These are phyloP conservation scores for Thraustochytrium sp. DNA, from an alignment of 352 stramenopile genomes.

Conservation along the genomic window DNA sequence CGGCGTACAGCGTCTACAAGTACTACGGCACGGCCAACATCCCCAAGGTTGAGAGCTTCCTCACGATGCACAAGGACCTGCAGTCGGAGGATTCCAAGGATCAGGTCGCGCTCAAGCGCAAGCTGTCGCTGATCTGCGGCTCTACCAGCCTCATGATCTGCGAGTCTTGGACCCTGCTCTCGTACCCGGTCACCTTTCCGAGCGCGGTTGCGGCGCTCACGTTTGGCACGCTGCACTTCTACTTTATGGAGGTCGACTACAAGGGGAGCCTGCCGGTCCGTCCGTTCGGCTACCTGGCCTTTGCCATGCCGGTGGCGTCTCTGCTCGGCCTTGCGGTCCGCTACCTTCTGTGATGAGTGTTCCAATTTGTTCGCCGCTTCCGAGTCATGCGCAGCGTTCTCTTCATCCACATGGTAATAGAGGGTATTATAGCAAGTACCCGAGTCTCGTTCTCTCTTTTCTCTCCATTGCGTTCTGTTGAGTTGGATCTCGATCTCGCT, in stretches of 20 bases:
- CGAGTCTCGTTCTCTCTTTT: too few species aligned
- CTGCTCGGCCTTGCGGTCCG: background rate
- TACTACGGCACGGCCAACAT: conserved; percentile 42
- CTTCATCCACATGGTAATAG: too few species aligned
- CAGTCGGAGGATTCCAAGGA: background rate
- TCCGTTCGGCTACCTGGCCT: conserved; percentile 35
- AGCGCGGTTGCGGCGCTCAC: background rate
- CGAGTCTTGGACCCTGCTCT: background rate
- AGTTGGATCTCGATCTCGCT: too few species aligned
- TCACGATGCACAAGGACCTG: background rate
- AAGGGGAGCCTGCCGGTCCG: conserved; percentile 20
- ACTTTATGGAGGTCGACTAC: conserved; percentile 42
- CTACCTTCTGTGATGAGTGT: too few species aligned
- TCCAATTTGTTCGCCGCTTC: too few species aligned
- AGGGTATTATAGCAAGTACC: too few species aligned
- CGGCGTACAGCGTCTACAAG: conserved; percentile 33
- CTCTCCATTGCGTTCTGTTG: too few species aligned
- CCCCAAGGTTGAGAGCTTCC: background rate
- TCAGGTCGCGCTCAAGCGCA: background rate
- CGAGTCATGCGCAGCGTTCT: too few species aligned
- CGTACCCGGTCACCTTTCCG: background rate
- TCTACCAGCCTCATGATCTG: background rate
- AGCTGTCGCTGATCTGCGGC: conserved; percentile 13
- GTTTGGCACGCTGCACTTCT: conserved; percentile 16
- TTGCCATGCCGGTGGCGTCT: background rate